phyloP scores from a whole-genome alignment of 768 basidiomycete species.

The Suillus cothurnatus region DNA sequence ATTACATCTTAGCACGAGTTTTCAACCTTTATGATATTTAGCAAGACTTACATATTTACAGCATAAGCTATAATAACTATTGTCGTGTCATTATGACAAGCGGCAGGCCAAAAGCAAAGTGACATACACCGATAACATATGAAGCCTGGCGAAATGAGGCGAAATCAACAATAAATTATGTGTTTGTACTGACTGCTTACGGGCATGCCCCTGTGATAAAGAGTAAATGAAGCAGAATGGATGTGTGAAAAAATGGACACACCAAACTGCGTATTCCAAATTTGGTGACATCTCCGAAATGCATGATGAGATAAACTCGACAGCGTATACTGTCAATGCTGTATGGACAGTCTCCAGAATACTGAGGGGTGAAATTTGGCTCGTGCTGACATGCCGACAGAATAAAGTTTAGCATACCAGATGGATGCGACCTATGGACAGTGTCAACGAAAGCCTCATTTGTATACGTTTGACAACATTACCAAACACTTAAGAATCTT shows the following conservation, averaged over 20 bases:
- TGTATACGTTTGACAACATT: background rate
- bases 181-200: slow-evolving; percentile 5
- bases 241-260: background rate
- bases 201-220: slow-evolving; percentile 13
- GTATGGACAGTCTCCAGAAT: slow-evolving; percentile 18
- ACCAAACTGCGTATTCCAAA: slow-evolving; percentile 17
- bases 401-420: slow-evolving; percentile 11
- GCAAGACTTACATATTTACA: slow-evolving; percentile 9
- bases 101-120: background rate
- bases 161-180: background rate
- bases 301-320: slow-evolving; percentile 20
- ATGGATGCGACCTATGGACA: slow-evolving; percentile 12
- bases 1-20: background rate
- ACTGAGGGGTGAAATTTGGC: slow-evolving; percentile 2
- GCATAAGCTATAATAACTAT: slow-evolving; percentile 9
- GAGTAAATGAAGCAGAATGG: background rate
- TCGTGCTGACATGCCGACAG: background rate
- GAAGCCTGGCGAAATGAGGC: slow-evolving; percentile 3
- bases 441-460: background rate
- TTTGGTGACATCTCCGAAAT: slow-evolving; percentile 10
- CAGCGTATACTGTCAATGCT: slow-evolving; percentile 15
- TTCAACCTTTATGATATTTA: background rate
- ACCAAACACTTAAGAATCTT: slow-evolving; percentile 11
- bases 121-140: slow-evolving; percentile 14
- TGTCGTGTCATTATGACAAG: background rate